Percentiles rank a stretch among this genome's conserved stretches.
These are phyloP conservation scores for Apophysomyces trapeziformis DNA, from an alignment of 371 early-diverging fungal genomes.

Conservation along the genomic window DNA sequence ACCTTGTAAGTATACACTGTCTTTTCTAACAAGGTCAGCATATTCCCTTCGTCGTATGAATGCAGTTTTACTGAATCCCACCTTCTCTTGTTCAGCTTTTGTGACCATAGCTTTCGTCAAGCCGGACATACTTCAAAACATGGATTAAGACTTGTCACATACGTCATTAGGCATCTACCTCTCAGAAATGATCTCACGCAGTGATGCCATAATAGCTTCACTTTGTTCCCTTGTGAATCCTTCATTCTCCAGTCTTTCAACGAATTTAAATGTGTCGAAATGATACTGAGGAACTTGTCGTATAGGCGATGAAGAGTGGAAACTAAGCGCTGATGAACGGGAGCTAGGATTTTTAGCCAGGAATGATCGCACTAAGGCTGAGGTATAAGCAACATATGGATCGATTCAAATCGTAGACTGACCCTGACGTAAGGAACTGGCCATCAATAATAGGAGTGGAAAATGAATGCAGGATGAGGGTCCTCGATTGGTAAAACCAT, in stretches of 20 bases:
- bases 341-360: neutral
- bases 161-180: constrained; percentile 47
- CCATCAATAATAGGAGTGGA: neutral
- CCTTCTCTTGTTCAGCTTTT: constrained; percentile 85
- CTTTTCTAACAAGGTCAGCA: constrained; percentile 33
- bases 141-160: neutral
- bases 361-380: neutral
- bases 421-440: constrained; percentile 3
- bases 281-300: constrained; percentile 37
- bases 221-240: constrained; percentile 79
- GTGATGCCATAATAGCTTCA: constrained; percentile 78
- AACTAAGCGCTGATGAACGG: neutral
- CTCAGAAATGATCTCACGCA: constrained; percentile 76
- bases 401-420: neutral
- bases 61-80: constrained; percentile 12
- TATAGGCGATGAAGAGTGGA: constrained; percentile 3
- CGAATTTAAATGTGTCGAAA: constrained; percentile 84
- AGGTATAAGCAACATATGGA: neutral
- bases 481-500: too few relatives aligned
- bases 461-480: too few relatives aligned
- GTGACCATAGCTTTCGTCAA: constrained; percentile 72
- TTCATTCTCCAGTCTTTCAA: constrained; percentile 72
- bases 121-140: constrained; percentile 52
- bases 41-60: constrained; percentile 2
- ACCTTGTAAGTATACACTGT: constrained; percentile 88